These are phyloP conservation scores for Amesomyces nigricolor DNA, from an alignment of 2,329 filamentous ascomycete genomes.

Conservation along the genomic window DNA sequence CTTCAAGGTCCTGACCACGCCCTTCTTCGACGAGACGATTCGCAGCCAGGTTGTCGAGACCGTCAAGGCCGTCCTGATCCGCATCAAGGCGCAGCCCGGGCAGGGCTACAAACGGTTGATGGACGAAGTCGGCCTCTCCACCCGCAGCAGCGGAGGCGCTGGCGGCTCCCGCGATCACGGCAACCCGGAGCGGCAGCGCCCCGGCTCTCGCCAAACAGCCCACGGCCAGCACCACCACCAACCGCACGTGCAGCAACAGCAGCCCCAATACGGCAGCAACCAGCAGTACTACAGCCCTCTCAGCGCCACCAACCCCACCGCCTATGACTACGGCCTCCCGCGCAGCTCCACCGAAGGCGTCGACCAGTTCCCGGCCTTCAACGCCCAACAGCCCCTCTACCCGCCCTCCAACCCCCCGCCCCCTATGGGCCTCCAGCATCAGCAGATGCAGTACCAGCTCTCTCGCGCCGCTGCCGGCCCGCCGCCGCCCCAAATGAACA, in stretches of 20 bases:
- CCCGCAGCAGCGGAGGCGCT: conserved; percentile 43
- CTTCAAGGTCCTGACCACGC: conserved; percentile 96
- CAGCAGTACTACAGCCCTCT: conserved; percentile 51
- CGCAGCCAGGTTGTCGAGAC: conserved; percentile 85
- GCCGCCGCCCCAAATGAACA: conserved; percentile 45
- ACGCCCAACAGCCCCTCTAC: conserved; percentile 49
- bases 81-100: conserved; percentile 86
- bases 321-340: conserved; percentile 50
- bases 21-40: conserved; percentile 92
- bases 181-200: conserved; percentile 47
- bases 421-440: conserved; percentile 42
- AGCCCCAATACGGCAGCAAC: conserved; percentile 24
- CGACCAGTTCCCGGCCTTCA: conserved; percentile 49
- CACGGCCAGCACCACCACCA: conserved; percentile 34
- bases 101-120: conserved; percentile 98
- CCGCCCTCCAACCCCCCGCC: conserved; percentile 40
- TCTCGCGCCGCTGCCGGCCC: conserved; percentile 37
- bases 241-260: conserved; percentile 24
- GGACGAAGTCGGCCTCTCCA: conserved; percentile 93
- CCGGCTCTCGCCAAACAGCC: conserved; percentile 49
- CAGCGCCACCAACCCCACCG: conserved; percentile 36
- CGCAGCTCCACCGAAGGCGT: conserved; percentile 43
- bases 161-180: conserved; percentile 42
- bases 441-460: conserved; percentile 56
- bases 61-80: conserved; percentile 79